These are phyloP conservation scores for Tolypocladium tundrense DNA, from an alignment of 2,329 filamentous ascomycete genomes.

Conservation along the genomic window DNA sequence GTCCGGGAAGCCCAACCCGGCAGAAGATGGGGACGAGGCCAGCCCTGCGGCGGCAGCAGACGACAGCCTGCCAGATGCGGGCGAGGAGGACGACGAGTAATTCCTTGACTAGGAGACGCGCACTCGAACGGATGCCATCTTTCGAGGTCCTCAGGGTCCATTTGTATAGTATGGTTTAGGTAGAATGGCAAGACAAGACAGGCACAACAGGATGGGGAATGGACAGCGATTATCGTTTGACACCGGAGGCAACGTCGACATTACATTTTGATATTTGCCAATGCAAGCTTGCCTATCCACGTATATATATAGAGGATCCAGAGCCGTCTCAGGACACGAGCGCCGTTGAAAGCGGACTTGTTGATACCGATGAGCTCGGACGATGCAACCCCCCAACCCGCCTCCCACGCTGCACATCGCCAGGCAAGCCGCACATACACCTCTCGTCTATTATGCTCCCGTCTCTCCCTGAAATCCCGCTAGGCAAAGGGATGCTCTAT, in stretches of 20 bases:
- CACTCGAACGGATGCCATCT: background rate
- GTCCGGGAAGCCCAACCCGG: constrained; percentile 7
- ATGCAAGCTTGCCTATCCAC: background rate
- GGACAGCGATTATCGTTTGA: background rate
- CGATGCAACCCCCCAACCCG: background rate
- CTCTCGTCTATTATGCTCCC: background rate
- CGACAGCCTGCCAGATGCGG: constrained; percentile 29
- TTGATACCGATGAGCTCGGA: no score
- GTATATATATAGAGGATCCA: background rate
- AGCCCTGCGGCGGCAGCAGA: constrained; percentile 19
- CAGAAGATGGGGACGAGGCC: constrained; percentile 13
- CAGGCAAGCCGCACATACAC: background rate
- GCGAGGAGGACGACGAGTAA: constrained; percentile 9
- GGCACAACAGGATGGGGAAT: background rate
- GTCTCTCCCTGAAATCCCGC: background rate
- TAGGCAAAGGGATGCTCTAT: background rate
- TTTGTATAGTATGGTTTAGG: background rate
- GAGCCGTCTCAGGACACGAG: background rate
- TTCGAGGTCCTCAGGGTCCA: background rate
- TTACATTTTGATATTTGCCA: background rate
- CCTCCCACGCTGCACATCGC: background rate
- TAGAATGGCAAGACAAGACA: background rate
- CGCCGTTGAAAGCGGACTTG: background rate
- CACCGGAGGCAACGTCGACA: background rate
- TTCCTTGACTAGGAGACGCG: background rate